Evolutionary conservation across 345 rosid genomes (phyloP), one percentile per base, ranked within the genome.

Genomic region (Alliaria petiolata): DNA sequence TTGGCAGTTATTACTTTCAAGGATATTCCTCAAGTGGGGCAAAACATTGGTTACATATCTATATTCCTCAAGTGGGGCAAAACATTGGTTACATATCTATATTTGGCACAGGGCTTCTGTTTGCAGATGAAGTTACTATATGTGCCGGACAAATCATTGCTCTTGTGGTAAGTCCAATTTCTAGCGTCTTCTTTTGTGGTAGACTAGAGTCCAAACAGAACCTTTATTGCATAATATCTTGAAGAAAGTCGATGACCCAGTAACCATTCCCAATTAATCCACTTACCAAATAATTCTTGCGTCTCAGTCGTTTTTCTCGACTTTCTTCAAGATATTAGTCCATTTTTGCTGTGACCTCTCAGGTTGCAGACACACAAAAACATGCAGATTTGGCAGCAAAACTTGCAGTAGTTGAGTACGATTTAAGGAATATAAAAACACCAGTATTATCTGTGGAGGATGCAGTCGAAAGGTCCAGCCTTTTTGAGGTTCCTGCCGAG

Each of bases 341-440:
- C 26, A 6, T 50, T 46, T 67, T 30, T 42, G 54, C n/a, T n/a
- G 35, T 67, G 35, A 34, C 31, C 65, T 72, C 50, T 72, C 76
- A 93, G 99, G 89, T 93, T 67, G 99, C 97, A 20, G 90, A 91
- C 76, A 84, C 96, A 38, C 96, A 89, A 69, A 91, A 83, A 71
- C 86, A 83, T 64, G 97, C 97, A 69, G 89, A 89, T 40, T 38
- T 55, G 60, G 96, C 96, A 43, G 84, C 92, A 59, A 76, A 67
- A 3, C 82, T 89, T 74, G 90, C 85, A 15, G 78, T 77, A 40
- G 79, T 91, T 46, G 87, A 91, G 70, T 91, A 91, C 70, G 93
- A 79, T 57, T 35, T 63, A 62, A 83, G 60, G 71, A 79, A 83
- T 66, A 44, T 89, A 49, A 93, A 85, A 56, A 79, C 73, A 15